Conservation (phyloP, 805 yeast species). For the Ogataea trehalophila region DNA sequence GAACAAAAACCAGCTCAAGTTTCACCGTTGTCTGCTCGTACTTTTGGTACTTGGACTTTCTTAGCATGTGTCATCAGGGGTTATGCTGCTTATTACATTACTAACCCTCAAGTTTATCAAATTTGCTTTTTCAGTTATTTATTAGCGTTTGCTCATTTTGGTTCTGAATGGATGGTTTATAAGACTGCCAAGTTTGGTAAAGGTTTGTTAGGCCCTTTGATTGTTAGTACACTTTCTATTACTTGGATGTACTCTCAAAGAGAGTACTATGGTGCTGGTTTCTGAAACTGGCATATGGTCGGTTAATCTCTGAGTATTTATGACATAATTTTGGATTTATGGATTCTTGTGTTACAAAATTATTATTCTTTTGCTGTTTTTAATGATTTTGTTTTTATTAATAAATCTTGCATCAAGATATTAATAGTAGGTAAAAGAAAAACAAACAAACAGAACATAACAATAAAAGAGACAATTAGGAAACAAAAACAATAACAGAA, state of each 20-base stretch:
- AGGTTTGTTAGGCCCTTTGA: constrained; percentile 84
- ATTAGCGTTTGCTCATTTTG: constrained; percentile 82
- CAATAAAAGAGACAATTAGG: background rate
- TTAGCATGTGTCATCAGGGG: constrained; percentile 78
- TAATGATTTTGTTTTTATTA: no score
- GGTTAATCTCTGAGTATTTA: no score
- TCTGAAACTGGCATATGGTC: background rate
- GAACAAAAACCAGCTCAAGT: constrained; percentile 57
- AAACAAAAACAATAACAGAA: background rate
- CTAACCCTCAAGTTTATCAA: constrained; percentile 66
- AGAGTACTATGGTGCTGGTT: constrained; percentile 45
- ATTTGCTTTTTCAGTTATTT: constrained; percentile 75
- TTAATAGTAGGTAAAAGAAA: background rate
- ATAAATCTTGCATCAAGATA: no score
- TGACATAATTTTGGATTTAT: no score
- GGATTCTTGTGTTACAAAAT: no score
- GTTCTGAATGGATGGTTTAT: constrained; percentile 74
- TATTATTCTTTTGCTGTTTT: no score
- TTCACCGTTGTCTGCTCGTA: constrained; percentile 73
- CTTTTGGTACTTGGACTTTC: constrained; percentile 98
- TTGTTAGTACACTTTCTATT: constrained; percentile 71
- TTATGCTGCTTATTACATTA: constrained; percentile 78
- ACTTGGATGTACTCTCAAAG: constrained; percentile 77
- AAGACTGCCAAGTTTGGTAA: constrained; percentile 79
- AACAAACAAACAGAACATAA: background rate